phyloP scores from a whole-genome alignment of 2,329 filamentous ascomycete species.

The Colletotrichum gigasporum region DNA sequence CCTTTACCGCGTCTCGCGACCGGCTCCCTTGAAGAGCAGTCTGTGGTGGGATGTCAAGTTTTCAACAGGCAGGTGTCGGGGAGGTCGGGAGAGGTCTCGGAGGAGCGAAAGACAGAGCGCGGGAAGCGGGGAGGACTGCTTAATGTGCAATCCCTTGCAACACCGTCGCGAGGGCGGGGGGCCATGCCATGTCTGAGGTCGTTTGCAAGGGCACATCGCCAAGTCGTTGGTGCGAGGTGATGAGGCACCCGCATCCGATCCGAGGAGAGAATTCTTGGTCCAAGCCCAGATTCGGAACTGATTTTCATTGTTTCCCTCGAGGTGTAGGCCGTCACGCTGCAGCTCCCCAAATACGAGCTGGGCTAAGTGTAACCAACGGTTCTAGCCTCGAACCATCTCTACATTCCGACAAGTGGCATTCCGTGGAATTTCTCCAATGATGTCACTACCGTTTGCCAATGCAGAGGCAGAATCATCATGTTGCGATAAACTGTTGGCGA shows the following conservation, averaged over 20 bases:
- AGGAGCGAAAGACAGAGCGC: too few relatives aligned
- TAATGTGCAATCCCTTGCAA: constrained; percentile 8
- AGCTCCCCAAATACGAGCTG: not conserved
- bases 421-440: not conserved
- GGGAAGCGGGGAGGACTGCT: not conserved
- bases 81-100: not conserved
- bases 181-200: constrained; percentile 1
- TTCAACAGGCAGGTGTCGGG: too few relatives aligned
- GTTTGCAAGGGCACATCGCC: constrained; percentile 5
- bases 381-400: not conserved
- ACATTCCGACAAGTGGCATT: constrained; percentile 16
- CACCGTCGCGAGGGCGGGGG: not conserved
- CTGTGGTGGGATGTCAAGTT: not conserved
- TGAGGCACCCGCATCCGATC: not conserved
- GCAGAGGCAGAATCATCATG: too few relatives aligned
- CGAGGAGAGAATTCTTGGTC: not conserved
- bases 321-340: not conserved
- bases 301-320: not conserved
- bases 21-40: not conserved
- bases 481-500: too few relatives aligned
- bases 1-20: not conserved
- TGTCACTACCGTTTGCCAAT: constrained; percentile 10
- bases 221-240: not conserved
- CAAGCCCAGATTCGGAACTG: not conserved
- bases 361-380: not conserved